A percentile compares a stretch with the other conserved stretches of the same genome.
Evolutionary conservation across 768 basidiomycete species (phyloP).

Genomic region (Kockovaella imperatae): DNA sequence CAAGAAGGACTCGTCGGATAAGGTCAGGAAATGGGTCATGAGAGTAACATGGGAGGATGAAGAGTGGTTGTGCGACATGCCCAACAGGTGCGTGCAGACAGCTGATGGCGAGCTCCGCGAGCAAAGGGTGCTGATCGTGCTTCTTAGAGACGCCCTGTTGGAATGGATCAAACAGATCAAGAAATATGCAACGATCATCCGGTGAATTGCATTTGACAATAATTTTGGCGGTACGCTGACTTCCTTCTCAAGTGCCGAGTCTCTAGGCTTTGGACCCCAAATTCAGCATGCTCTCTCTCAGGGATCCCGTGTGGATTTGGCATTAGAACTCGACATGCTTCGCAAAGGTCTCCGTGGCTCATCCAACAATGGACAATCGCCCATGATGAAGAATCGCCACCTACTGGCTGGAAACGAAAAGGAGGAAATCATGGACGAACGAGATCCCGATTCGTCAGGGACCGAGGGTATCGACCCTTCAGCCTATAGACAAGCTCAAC

Average conservation of each 20-base stretch:
- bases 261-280: conserved; percentile 4
- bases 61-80: conserved; percentile 22
- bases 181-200: conserved; percentile 8
- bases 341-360: conserved; percentile 1
- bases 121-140: not conserved
- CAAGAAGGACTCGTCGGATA: too few relatives aligned
- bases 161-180: conserved; percentile 24
- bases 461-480: too few relatives aligned
- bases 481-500: not conserved
- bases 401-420: not conserved
- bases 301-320: conserved; percentile 8
- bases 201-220: conserved; percentile 1
- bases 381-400: not conserved
- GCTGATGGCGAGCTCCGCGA: not conserved
- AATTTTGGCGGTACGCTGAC: not conserved
- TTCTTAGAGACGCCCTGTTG: conserved; percentile 11
- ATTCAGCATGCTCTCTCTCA: conserved; percentile 5
- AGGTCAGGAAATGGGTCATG: not conserved
- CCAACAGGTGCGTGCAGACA: conserved; percentile 10
- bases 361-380: conserved; percentile 1
- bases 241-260: conserved; percentile 5
- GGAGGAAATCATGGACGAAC: not conserved
- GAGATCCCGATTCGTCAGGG: not conserved
- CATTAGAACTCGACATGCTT: conserved; percentile 10
- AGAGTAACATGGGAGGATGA: not conserved